These are phyloP conservation scores for Nyssa sinensis DNA, from an alignment of 148 eudicot species.

Conservation along the genomic window DNA sequence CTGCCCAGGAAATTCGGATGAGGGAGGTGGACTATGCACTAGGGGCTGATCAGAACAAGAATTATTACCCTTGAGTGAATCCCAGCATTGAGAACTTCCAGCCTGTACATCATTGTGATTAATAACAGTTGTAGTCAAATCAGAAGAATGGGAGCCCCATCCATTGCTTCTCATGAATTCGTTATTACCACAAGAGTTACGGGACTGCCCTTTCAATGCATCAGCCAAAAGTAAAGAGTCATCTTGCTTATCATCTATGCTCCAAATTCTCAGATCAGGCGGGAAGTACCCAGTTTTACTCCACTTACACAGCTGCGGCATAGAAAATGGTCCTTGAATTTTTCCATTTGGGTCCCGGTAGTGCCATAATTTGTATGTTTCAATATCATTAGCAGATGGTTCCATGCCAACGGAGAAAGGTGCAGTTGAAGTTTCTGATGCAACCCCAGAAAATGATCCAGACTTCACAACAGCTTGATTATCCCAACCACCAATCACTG, in stretches of 20 bases:
- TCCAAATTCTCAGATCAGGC: constrained; percentile 67
- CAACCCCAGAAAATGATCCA: constrained; percentile 21
- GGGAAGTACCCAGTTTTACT: constrained; percentile 63
- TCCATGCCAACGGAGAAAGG: constrained; percentile 24
- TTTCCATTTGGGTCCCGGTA: constrained; percentile 68
- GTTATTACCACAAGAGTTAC: too few relatives aligned
- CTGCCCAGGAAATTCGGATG: not conserved
- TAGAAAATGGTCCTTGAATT: constrained; percentile 71
- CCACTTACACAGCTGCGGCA: constrained; percentile 70
- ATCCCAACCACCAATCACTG: constrained; percentile 16
- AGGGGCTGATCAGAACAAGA: constrained; percentile 11
- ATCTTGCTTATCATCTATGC: constrained; percentile 35
- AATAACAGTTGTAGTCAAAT: constrained; percentile 15
- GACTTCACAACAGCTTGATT: constrained; percentile 27
- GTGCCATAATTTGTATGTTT: constrained; percentile 61
- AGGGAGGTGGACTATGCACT: constrained; percentile 15
- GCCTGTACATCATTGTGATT: not conserved
- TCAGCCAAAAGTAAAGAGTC: constrained; percentile 55
- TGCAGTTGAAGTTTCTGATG: constrained; percentile 29
- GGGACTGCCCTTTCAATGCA: too few relatives aligned
- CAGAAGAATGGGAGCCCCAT: constrained; percentile 23
- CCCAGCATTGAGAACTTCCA: not conserved
- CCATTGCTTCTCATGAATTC: too few relatives aligned
- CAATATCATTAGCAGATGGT: constrained; percentile 28
- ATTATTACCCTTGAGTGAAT: constrained; percentile 17